Evolutionary conservation across 83 land plant species (phyloP), one percentile per base, ranked within the genome.

Genomic region (Larix sibirica): DNA sequence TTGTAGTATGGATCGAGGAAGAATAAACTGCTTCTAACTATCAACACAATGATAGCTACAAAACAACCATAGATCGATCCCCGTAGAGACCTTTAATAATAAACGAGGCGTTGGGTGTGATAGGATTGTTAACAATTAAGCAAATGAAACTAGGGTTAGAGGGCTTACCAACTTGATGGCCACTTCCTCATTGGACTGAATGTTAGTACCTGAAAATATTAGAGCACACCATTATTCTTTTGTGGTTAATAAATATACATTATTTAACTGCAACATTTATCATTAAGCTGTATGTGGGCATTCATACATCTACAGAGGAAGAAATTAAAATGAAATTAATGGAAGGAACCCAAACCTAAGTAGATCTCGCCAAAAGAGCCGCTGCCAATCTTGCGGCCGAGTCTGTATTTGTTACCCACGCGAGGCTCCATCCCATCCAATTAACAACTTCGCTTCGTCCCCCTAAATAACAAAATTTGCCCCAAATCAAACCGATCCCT

Each of bases 331-430:
- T 44, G 16, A 24, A 84, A 33, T 40, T 36, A 16, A 17, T 17
- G 14, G n/a, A 60, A 50, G 54, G 6, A 82, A 66, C 56, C 42
- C 83, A 68, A 77, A 89, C 91, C 91, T 26, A 89, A 83, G 79
- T 87, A 89, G 83, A 89, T 89, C 84, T 89, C 91, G 79, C 91
- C 91, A 42, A 87, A 89, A 0, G 91, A 89, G 18, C 91, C 91
- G 56, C 89, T 87, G 61, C 91, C 91, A 71, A 89, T 86, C 86
- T 89, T 89, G 17, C 91, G 87, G 47, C 89, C 89, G 54, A 89
- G 89, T 5, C 85, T 81, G 61, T 69, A 89, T 83, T 84, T 89
- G 84, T 85, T 85, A 2, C 85, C 91, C 47, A 89, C 85, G 16
- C 87, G 85, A 28, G 91, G 87, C 85, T 89, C 91, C 91, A 89